Evolutionary conservation across 2,329 filamentous ascomycete genomes (phyloP).

Genomic region (Rutstroemia sp.): DNA sequence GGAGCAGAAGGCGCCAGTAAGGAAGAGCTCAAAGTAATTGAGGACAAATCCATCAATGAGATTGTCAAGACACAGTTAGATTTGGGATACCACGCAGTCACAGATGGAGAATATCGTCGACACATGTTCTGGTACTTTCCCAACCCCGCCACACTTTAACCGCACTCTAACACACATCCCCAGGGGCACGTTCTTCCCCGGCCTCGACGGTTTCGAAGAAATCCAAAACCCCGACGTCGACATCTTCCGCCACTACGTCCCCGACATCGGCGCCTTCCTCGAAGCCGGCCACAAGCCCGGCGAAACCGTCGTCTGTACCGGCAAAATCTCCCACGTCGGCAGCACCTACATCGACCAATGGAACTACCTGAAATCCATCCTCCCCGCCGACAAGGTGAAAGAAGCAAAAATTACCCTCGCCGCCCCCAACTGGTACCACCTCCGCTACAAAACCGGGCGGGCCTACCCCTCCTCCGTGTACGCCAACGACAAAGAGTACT

Average conservation of each 20-base stretch:
- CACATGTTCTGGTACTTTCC: conserved; percentile 22
- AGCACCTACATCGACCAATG: conserved; percentile 47
- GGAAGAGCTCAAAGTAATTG: conserved; percentile 39
- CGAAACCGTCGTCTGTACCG: conserved; percentile 38
- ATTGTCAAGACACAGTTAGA: conserved; percentile 52
- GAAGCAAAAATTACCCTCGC: conserved; percentile 63
- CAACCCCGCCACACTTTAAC: not conserved
- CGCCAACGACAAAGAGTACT: conserved; percentile 43
- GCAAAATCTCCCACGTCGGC: conserved; percentile 40
- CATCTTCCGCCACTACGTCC: conserved; percentile 33
- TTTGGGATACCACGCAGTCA: conserved; percentile 48
- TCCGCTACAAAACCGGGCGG: conserved; percentile 47
- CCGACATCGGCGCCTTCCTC: conserved; percentile 36
- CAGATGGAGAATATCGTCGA: conserved; percentile 48
- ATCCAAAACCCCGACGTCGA: conserved; percentile 29
- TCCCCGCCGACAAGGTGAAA: conserved; percentile 53
- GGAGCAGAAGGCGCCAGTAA: conserved; percentile 28
- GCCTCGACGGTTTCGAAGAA: conserved; percentile 25
- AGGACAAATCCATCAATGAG: conserved; percentile 50
- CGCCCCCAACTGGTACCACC: conserved; percentile 63
- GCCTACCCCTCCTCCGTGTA: conserved; percentile 46
- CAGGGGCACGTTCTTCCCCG: conserved; percentile 24
- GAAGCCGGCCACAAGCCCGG: conserved; percentile 38
- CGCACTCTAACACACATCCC: not conserved
- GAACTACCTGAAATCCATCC: conserved; percentile 48